Evolutionary conservation across 208 protist species (phyloP).

Genomic region (Crithidia sp.): DNA sequence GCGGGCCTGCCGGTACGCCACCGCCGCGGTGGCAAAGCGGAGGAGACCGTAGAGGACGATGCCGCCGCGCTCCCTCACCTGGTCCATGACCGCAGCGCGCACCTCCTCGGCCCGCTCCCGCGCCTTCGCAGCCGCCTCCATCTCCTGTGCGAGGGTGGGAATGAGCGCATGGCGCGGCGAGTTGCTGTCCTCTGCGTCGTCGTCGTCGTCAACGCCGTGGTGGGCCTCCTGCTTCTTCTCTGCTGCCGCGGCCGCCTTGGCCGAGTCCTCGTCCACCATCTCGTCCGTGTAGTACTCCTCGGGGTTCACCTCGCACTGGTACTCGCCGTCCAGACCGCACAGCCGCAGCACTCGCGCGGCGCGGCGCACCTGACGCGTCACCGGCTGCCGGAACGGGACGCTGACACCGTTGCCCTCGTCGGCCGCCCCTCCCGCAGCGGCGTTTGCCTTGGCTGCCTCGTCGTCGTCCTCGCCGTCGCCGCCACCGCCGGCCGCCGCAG

Average conservation of each 20-base stretch:
- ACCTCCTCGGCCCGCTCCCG: constrained; percentile 44
- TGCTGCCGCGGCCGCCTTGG: constrained; percentile 1
- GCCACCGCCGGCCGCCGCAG: constrained; percentile 18
- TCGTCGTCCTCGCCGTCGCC: constrained; percentile 8
- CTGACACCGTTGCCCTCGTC: constrained; percentile 27
- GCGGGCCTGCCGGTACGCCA: constrained; percentile 71
- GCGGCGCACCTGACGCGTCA: constrained; percentile 74
- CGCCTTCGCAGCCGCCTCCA: constrained; percentile 27
- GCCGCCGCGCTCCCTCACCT: constrained; percentile 62
- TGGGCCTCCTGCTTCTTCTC: neutral
- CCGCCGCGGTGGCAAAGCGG: constrained; percentile 57
- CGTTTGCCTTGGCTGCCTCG: constrained; percentile 27
- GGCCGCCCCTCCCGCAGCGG: constrained; percentile 14
- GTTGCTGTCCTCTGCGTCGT: neutral
- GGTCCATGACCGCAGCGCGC: constrained; percentile 38
- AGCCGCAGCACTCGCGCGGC: constrained; percentile 69
- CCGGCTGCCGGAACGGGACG: constrained; percentile 58
- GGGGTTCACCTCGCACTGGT: constrained; percentile 57
- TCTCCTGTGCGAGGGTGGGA: constrained; percentile 27
- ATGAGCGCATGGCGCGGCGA: constrained; percentile 1
- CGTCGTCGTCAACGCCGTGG: neutral
- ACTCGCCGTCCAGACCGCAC: constrained; percentile 71
- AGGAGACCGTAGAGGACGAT: constrained; percentile 71
- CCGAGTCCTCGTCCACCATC: constrained; percentile 45
- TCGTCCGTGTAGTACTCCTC: constrained; percentile 62